phyloP scores from a whole-genome alignment of 768 basidiomycete genomes.

The Favolaschia claudopus region DNA sequence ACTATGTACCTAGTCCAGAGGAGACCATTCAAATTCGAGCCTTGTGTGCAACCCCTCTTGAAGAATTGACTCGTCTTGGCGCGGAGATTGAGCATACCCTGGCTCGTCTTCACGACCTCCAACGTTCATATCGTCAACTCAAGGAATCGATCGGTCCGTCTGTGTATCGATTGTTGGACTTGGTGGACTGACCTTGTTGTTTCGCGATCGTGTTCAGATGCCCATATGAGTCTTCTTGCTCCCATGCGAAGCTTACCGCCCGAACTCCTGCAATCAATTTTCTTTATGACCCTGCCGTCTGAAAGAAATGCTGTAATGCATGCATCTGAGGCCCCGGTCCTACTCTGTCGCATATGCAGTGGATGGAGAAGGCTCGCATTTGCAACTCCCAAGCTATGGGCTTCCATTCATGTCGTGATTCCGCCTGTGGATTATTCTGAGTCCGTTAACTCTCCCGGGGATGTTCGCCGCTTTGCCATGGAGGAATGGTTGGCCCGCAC shows the following conservation, averaged over 20 bases:
- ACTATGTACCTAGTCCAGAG: constrained; percentile 6
- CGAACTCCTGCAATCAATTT: constrained; percentile 18
- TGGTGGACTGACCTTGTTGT: too few species aligned
- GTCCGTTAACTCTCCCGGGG: background rate
- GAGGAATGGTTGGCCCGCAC: constrained; percentile 13
- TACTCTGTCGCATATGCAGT: constrained; percentile 17
- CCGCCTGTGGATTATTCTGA: constrained; percentile 13
- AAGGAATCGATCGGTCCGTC: too few species aligned
- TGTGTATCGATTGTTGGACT: too few species aligned
- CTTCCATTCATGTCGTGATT: constrained; percentile 9
- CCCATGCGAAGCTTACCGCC: constrained; percentile 18
- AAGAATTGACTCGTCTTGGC: constrained; percentile 10
- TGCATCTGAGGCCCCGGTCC: constrained; percentile 12
- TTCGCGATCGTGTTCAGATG: constrained; percentile 3
- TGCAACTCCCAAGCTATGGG: constrained; percentile 9
- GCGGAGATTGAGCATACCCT: constrained; percentile 8
- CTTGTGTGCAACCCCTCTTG: constrained; percentile 1
- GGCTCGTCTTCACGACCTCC: constrained; percentile 9
- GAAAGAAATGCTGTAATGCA: constrained; percentile 17
- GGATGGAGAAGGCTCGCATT: constrained; percentile 12
- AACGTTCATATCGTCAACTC: constrained; percentile 2
- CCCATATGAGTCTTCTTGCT: constrained; percentile 12
- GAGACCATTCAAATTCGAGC: constrained; percentile 14
- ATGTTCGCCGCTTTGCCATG: constrained; percentile 3
- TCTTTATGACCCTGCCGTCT: constrained; percentile 6